These are phyloP conservation scores for Aspergillus sclerotiicarbonarius DNA, from an alignment of 495 filamentous ascomycete species.

Conservation along the genomic window DNA sequence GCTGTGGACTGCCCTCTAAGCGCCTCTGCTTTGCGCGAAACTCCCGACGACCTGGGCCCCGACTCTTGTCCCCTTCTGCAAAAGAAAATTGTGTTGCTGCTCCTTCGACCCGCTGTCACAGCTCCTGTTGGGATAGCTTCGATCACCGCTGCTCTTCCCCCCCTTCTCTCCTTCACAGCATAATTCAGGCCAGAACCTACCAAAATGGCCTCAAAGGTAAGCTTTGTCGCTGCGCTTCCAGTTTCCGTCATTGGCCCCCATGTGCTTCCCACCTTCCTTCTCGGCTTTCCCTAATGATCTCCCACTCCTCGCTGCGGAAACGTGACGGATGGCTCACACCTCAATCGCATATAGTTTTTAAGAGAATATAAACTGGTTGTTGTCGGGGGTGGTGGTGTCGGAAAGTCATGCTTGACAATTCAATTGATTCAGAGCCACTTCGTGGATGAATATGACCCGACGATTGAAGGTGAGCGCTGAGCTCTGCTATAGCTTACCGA, in stretches of 20 bases:
- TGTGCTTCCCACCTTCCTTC: constrained; percentile 3
- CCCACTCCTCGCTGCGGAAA: not conserved
- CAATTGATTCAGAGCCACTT: constrained; percentile 99
- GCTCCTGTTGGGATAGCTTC: constrained; percentile 26
- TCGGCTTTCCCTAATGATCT: constrained; percentile 8
- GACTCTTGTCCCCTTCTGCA: constrained; percentile 26
- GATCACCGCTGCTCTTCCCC: constrained; percentile 20
- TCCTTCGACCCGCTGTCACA: constrained; percentile 28
- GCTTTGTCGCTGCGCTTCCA: constrained; percentile 4
- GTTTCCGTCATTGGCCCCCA: not conserved
- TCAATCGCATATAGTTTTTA: constrained; percentile 64
- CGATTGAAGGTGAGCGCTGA: constrained; percentile 84
- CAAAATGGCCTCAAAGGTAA: constrained; percentile 34
- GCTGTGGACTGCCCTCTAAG: constrained; percentile 30
- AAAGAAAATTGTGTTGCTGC: constrained; percentile 31
- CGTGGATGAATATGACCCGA: constrained; percentile 99
- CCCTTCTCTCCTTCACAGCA: constrained; percentile 11
- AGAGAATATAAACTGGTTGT: constrained; percentile 99
- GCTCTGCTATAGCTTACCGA: constrained; percentile 5
- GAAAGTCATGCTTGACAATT: constrained; percentile 98
- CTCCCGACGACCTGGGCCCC: constrained; percentile 30
- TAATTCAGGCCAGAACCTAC: constrained; percentile 14
- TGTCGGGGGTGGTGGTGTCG: constrained; percentile 95
- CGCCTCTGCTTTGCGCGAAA: constrained; percentile 28
- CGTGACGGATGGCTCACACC: constrained; percentile 13